Percentiles rank a stretch among this genome's conserved stretches.
phyloP scores from a whole-genome alignment of 2,329 filamentous ascomycete species.

The Exserohilum rostratum region DNA sequence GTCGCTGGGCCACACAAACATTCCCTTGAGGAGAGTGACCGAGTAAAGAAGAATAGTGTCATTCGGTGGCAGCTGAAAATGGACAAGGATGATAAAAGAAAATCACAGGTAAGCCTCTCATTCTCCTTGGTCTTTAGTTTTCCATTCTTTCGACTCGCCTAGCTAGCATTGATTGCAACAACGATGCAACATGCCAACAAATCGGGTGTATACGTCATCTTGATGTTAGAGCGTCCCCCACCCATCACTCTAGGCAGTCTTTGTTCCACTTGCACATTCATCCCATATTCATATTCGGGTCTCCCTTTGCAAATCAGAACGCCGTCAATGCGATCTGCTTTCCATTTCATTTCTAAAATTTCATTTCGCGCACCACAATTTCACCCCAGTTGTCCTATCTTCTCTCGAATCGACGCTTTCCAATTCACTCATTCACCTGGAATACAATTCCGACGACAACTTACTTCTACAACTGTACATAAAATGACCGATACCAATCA shows the following conservation, averaged over 20 bases:
- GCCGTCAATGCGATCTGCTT: slow-evolving; percentile 12
- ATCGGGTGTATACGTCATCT: slow-evolving; percentile 19
- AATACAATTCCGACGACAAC: not conserved
- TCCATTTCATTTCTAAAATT: not conserved
- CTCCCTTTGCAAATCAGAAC: not conserved
- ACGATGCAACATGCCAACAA: slow-evolving; percentile 3
- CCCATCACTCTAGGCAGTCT: slow-evolving; percentile 1
- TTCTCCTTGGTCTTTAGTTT: not conserved
- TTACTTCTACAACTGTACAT: slow-evolving; percentile 15
- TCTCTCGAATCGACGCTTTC: not conserved
- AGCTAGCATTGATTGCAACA: slow-evolving; percentile 4
- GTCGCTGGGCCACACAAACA: slow-evolving; percentile 77
- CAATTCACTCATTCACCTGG: not conserved
- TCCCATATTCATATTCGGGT: not conserved
- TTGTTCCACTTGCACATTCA: not conserved
- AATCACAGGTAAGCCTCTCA: slow-evolving; percentile 47
- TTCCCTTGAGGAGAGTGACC: slow-evolving; percentile 73
- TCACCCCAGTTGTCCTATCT: not conserved
- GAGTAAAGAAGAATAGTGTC: slow-evolving; percentile 81
- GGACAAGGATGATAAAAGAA: slow-evolving; percentile 68
- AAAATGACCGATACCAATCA: slow-evolving; percentile 58
- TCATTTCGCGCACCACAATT: not conserved
- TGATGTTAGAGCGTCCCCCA: slow-evolving; percentile 11
- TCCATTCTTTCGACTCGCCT: slow-evolving; percentile 7
- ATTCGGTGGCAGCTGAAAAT: slow-evolving; percentile 68